Conservation (phyloP, 2,329 filamentous ascomycete genomes). For the Aspergillus sp. region DNA sequence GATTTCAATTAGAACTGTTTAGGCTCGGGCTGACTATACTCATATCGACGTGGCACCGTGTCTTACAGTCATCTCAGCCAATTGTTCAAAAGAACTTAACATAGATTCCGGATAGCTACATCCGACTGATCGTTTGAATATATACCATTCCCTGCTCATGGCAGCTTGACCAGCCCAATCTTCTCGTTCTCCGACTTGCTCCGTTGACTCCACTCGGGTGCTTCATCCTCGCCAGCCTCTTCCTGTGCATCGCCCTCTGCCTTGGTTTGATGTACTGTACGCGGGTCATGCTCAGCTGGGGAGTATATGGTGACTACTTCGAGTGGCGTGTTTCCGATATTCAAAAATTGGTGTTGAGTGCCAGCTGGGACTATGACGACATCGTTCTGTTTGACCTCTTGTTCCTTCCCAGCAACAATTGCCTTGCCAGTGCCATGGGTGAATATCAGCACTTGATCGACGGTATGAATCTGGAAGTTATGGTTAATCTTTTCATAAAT, state of each 20-base stretch:
- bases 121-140: too few species aligned
- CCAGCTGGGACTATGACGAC: constrained; percentile 66
- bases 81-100: too few species aligned
- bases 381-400: constrained; percentile 57
- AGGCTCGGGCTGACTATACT: too few species aligned
- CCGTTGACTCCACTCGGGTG: constrained; percentile 60
- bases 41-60: too few species aligned
- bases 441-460: constrained; percentile 67
- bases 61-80: too few species aligned
- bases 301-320: constrained; percentile 66
- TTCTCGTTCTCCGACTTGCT: constrained; percentile 62
- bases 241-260: constrained; percentile 65
- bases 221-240: constrained; percentile 62
- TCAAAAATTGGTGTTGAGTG: constrained; percentile 67
- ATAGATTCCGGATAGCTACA: too few species aligned
- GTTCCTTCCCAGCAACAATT: constrained; percentile 61
- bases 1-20: too few species aligned
- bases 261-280: constrained; percentile 64
- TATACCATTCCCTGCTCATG: too few species aligned
- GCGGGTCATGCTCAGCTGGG: constrained; percentile 63
- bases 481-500: not conserved
- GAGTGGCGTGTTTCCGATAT: constrained; percentile 60
- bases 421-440: constrained; percentile 61
- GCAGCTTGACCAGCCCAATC: constrained; percentile 54
- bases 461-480: constrained; percentile 51